These are phyloP conservation scores for Saccharomycopsis javanensis DNA, from an alignment of 805 yeast genomes.

Conservation along the genomic window DNA sequence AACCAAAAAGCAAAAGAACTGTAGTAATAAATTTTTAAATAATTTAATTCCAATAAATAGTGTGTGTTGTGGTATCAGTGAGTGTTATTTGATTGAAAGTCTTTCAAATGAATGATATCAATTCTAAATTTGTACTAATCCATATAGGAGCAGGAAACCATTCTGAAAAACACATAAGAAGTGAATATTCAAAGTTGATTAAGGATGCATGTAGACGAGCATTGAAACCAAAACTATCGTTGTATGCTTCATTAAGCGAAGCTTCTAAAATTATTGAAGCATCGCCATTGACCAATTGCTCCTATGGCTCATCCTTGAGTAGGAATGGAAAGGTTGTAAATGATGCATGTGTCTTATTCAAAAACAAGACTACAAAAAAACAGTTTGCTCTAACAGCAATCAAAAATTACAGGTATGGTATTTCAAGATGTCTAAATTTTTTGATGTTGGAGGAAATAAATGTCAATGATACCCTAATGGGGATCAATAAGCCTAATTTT, in stretches of 20 bases:
- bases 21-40: too few relatives aligned
- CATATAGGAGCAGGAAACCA: conserved; percentile 49
- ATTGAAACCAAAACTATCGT: background rate
- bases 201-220: conserved; percentile 20
- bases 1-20: too few relatives aligned
- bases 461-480: background rate
- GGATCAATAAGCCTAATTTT: conserved; percentile 12
- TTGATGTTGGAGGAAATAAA: conserved; percentile 3
- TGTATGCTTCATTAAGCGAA: background rate
- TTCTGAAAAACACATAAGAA: conserved; percentile 17
- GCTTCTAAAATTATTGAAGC: conserved; percentile 8
- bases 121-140: conserved; percentile 23
- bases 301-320: conserved; percentile 30
- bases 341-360: conserved; percentile 29
- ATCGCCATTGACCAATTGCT: conserved; percentile 3
- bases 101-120: background rate
- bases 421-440: conserved; percentile 14
- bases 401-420: conserved; percentile 7
- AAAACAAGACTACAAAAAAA: background rate
- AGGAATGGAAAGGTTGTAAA: conserved; percentile 29
- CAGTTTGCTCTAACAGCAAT: conserved; percentile 16
- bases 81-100: background rate
- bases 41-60: background rate
- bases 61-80: too few relatives aligned
- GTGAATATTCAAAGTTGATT: conserved; percentile 21